A percentile compares a stretch with the other conserved stretches of the same genome.
phyloP scores from a whole-genome alignment of 192 early-diverging fungal genomes.

The Coemansia sp. region DNA sequence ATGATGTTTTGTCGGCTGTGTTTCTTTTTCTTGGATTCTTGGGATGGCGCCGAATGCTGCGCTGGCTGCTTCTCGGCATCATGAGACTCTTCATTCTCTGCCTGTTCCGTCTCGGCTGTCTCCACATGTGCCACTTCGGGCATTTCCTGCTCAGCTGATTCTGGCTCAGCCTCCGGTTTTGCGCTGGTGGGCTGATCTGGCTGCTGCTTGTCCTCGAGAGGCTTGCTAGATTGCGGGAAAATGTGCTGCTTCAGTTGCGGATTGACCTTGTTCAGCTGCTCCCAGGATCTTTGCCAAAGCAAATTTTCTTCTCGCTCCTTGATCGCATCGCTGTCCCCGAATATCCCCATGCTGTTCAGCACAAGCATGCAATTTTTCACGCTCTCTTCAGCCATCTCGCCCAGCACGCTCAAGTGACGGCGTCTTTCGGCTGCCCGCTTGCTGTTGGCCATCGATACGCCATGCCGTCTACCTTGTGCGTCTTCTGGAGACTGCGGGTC shows the following conservation, averaged over 20 bases:
- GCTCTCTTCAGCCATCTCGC: slow-evolving; percentile 52
- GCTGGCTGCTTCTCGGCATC: slow-evolving; percentile 1
- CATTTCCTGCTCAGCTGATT: slow-evolving; percentile 1
- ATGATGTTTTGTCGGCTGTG: slow-evolving; percentile 35
- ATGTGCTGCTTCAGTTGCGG: slow-evolving; percentile 37
- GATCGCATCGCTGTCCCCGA: slow-evolving; percentile 10
- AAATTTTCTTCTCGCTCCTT: slow-evolving; percentile 12
- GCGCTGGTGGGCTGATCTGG: slow-evolving; percentile 1
- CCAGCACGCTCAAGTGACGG: slow-evolving; percentile 34
- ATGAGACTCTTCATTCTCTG: not conserved
- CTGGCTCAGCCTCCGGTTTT: not conserved
- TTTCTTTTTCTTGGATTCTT: slow-evolving; percentile 29
- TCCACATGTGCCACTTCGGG: not conserved
- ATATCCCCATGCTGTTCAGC: slow-evolving; percentile 37
- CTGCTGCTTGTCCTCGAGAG: not conserved
- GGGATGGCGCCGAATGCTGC: slow-evolving; percentile 1
- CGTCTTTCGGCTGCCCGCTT: slow-evolving; percentile 11
- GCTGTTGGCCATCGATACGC: slow-evolving; percentile 4
- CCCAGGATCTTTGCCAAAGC: slow-evolving; percentile 35
- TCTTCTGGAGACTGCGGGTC: slow-evolving; percentile 6
- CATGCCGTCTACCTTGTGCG: not conserved
- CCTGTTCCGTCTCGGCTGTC: not conserved
- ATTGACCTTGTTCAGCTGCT: slow-evolving; percentile 32
- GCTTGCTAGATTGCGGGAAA: slow-evolving; percentile 17
- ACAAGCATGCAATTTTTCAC: slow-evolving; percentile 49